Evolutionary conservation across 2,329 filamentous ascomycete genomes (phyloP).

Genomic region (Penicillium brasilianum): DNA sequence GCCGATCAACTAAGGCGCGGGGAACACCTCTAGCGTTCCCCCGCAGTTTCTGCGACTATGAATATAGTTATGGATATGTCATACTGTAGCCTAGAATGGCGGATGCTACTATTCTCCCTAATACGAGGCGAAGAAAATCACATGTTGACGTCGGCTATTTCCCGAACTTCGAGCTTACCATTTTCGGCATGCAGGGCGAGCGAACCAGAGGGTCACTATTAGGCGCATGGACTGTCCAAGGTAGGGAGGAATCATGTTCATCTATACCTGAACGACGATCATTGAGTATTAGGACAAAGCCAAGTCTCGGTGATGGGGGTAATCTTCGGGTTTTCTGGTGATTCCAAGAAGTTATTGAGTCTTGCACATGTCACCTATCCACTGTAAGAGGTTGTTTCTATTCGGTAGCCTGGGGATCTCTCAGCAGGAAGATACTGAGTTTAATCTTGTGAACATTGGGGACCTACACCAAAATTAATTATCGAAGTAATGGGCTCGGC

Average conservation of each 20-base stretch:
- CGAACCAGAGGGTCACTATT: constrained; percentile 13
- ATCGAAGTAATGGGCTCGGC: too few relatives aligned
- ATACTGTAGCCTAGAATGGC: not conserved
- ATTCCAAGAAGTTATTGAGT: not conserved
- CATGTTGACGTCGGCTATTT: constrained; percentile 2
- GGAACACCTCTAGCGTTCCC: constrained; percentile 15
- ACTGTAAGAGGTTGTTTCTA: too few relatives aligned
- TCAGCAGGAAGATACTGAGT: too few relatives aligned
- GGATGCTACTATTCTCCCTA: not conserved
- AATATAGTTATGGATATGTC: constrained; percentile 3
- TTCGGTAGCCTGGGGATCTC: too few relatives aligned
- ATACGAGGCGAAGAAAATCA: constrained; percentile 7
- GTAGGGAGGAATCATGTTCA: not conserved
- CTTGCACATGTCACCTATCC: not conserved
- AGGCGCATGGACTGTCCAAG: constrained; percentile 6
- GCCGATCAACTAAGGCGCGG: constrained; percentile 16
- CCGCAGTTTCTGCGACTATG: constrained; percentile 9
- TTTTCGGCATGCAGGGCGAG: constrained; percentile 19
- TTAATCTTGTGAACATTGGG: too few relatives aligned
- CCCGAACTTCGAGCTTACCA: constrained; percentile 11
- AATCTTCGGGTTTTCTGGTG: not conserved
- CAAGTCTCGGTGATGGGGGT: not conserved
- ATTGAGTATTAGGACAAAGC: not conserved
- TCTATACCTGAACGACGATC: not conserved
- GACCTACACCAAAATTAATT: too few relatives aligned